A percentile compares a stretch with the other conserved stretches of the same genome.
Evolutionary conservation across 2,329 filamentous ascomycete species (phyloP).

Genomic region (Hawksworthiomyces lignivorus): DNA sequence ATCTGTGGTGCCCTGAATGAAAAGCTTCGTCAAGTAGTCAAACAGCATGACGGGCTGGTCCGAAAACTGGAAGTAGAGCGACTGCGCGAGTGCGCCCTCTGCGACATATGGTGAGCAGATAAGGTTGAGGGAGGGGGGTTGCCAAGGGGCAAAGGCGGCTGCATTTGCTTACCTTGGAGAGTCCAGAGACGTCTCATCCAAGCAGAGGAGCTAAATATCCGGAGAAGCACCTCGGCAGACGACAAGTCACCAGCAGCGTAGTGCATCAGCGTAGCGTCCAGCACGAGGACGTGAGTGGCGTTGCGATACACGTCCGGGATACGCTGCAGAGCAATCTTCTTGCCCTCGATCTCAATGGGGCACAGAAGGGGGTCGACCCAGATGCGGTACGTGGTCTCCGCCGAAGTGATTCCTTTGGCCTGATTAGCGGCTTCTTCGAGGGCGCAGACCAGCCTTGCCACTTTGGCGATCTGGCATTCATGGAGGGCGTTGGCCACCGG

Average conservation of each 20-base stretch:
- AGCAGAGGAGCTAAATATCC: conserved; percentile 1
- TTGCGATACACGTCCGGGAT: conserved; percentile 27
- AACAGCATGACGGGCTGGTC: background rate
- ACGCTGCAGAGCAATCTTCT: conserved; percentile 23
- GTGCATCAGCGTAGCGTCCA: conserved; percentile 24
- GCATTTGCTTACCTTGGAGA: too few relatives aligned
- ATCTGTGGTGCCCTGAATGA: background rate
- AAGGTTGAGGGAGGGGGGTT: too few relatives aligned
- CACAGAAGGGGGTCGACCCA: conserved; percentile 30
- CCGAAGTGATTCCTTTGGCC: background rate
- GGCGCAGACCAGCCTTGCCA: conserved; percentile 18
- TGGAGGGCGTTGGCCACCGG: conserved; percentile 22
- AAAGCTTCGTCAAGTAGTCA: background rate
- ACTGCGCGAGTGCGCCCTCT: conserved; percentile 6
- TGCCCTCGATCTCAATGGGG: conserved; percentile 19
- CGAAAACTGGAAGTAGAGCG: conserved; percentile 7
- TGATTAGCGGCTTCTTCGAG: background rate
- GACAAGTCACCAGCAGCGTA: conserved; percentile 10
- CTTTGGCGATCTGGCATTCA: conserved; percentile 22
- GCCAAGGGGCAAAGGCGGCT: too few relatives aligned
- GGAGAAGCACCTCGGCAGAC: background rate
- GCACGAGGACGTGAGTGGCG: conserved; percentile 24
- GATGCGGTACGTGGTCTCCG: conserved; percentile 14
- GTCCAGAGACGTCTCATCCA: conserved; percentile 3
- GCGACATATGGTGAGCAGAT: too few relatives aligned